Percentiles rank a stretch among this genome's conserved stretches.
phyloP scores from a whole-genome alignment of 2,329 filamentous ascomycete genomes.

The Zarea fungicola region DNA sequence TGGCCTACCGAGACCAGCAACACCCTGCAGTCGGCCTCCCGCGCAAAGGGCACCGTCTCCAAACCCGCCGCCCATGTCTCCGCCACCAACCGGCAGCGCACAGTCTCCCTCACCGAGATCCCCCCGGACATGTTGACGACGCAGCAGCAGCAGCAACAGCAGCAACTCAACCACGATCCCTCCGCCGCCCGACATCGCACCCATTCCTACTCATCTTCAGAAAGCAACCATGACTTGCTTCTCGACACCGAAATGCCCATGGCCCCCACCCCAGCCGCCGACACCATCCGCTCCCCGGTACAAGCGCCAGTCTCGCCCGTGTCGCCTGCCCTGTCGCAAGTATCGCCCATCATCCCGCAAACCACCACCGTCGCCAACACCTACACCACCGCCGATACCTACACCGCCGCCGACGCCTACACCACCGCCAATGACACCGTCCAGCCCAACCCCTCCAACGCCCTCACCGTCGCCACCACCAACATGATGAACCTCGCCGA shows the following conservation, averaged over 20 bases:
- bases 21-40: conserved; percentile 3
- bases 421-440: background rate
- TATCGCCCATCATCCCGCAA: too few species aligned
- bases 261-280: too few species aligned
- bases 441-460: background rate
- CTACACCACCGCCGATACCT: background rate
- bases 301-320: too few species aligned
- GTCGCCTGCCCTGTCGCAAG: too few species aligned
- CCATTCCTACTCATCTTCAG: conserved; percentile 7
- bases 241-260: background rate
- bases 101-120: background rate
- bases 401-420: background rate
- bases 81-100: background rate
- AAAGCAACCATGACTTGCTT: background rate
- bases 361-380: background rate
- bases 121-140: too few species aligned
- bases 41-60: conserved; percentile 2
- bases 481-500: background rate
- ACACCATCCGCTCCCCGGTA: too few species aligned
- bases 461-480: background rate
- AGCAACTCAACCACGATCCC: background rate
- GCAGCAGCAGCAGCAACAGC: too few species aligned
- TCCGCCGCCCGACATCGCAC: background rate
- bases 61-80: background rate
- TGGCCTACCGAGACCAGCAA: conserved; percentile 33